A percentile compares a stretch with the other conserved stretches of the same genome.
phyloP scores from a whole-genome alignment of 2,329 filamentous ascomycete species.

The Colletotrichum eremochloae region DNA sequence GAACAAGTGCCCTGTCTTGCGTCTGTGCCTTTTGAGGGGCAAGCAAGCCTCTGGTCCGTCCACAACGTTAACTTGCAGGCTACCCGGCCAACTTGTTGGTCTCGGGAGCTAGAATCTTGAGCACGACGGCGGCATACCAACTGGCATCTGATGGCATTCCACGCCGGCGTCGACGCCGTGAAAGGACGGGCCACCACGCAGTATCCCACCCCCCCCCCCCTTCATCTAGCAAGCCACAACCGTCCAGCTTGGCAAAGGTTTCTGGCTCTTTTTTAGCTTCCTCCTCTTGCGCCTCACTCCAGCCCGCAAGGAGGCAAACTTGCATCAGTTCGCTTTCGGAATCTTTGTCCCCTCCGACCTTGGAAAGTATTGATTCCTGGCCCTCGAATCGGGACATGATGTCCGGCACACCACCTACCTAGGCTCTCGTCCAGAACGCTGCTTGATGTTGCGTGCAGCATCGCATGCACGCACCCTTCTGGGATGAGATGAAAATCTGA shows the following conservation, averaged over 20 bases:
- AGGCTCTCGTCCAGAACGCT: background rate
- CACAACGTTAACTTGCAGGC: background rate
- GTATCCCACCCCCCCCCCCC: background rate
- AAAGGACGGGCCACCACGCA: background rate
- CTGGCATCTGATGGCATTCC: background rate
- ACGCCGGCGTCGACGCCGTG: background rate
- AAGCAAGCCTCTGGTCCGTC: background rate
- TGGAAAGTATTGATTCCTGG: constrained; percentile 3
- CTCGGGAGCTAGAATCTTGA: constrained; percentile 3
- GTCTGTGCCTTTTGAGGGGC: constrained; percentile 1
- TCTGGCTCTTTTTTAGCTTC: constrained; percentile 7
- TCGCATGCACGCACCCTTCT: background rate
- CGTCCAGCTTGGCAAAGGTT: constrained; percentile 5
- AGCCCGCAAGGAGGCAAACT: background rate
- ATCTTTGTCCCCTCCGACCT: background rate
- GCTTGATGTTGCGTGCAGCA: background rate
- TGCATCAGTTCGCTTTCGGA: constrained; percentile 9
- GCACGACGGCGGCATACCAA: constrained; percentile 6
- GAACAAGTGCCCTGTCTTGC: background rate
- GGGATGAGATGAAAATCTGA: background rate
- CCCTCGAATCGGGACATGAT: background rate
- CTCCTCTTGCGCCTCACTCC: background rate
- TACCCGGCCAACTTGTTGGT: background rate
- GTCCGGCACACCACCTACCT: background rate
- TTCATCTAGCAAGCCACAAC: background rate